Conservation (phyloP, 108 stramenopile species). For the Nitzschia inconspicua region DNA sequence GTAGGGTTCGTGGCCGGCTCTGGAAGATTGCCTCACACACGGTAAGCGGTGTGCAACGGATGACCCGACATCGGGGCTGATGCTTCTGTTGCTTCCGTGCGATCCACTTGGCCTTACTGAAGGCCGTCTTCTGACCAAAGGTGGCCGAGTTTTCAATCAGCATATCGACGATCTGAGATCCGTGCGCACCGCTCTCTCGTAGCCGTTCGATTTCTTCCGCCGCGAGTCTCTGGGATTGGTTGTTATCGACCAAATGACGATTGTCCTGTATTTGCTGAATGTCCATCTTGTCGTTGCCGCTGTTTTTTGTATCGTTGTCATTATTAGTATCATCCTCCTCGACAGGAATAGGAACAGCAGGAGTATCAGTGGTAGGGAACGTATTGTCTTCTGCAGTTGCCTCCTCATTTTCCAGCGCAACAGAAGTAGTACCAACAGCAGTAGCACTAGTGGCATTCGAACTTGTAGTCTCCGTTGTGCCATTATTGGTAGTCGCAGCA, state of each 20-base stretch:
- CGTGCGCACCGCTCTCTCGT: conserved; percentile 36
- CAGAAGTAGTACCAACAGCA: background rate
- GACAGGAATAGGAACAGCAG: too few relatives aligned
- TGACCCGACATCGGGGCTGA: conserved; percentile 76
- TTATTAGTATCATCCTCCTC: background rate
- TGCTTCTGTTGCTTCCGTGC: conserved; percentile 75
- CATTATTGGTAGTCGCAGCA: background rate
- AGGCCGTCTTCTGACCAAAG: conserved; percentile 80
- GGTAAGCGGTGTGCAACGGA: conserved; percentile 57
- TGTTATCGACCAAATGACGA: conserved; percentile 72
- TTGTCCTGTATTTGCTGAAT: conserved; percentile 62
- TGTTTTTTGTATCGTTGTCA: background rate
- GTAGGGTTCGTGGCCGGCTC: conserved; percentile 53
- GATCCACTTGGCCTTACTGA: conserved; percentile 85
- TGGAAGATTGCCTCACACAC: conserved; percentile 63
- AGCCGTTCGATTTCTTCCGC: conserved; percentile 37
- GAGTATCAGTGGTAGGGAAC: conserved; percentile 14
- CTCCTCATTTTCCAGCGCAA: conserved; percentile 23
- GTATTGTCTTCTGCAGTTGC: conserved; percentile 25
- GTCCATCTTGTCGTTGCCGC: conserved; percentile 8
- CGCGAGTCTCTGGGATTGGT: conserved; percentile 62
- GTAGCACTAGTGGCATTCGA: background rate
- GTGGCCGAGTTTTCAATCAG: conserved; percentile 80
- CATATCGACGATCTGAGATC: conserved; percentile 63
- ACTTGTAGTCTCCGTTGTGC: background rate